Evolutionary conservation across 352 stramenopile species (phyloP).

Genomic region (Globisporangium carolinianum): DNA sequence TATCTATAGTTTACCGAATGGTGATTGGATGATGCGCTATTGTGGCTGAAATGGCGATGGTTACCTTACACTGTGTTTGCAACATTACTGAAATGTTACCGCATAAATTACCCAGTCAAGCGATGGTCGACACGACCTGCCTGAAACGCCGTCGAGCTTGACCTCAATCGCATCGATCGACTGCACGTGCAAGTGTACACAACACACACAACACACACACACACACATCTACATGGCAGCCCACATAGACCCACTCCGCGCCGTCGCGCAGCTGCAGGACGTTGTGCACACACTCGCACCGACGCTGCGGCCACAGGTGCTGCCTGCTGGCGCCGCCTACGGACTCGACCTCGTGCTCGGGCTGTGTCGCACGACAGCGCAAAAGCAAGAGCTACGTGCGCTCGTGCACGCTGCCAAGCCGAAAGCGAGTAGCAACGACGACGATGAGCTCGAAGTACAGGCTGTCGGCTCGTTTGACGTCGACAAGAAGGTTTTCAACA

Average conservation of each 20-base stretch:
- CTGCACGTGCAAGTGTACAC: not conserved
- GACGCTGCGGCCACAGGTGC: slow-evolving; percentile 48
- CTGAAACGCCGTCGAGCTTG: not conserved
- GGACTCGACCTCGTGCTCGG: slow-evolving; percentile 54
- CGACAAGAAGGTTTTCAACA: slow-evolving; percentile 44
- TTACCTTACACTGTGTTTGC: no score
- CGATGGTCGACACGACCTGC: no score
- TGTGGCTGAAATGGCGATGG: no score
- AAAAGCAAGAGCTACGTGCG: slow-evolving; percentile 43
- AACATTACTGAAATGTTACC: no score
- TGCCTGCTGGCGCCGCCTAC: slow-evolving; percentile 53
- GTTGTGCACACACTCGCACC: slow-evolving; percentile 48
- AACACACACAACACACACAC: not conserved
- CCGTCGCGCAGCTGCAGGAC: slow-evolving; percentile 58
- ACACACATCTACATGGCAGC: slow-evolving; percentile 2
- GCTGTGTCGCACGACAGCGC: slow-evolving; percentile 55
- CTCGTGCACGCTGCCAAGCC: slow-evolving; percentile 38
- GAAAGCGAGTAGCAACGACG: slow-evolving; percentile 9
- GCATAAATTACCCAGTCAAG: no score
- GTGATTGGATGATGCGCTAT: no score
- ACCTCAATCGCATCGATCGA: not conserved
- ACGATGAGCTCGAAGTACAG: slow-evolving; percentile 28
- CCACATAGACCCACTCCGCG: slow-evolving; percentile 35
- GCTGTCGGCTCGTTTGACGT: slow-evolving; percentile 54
- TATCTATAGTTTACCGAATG: no score